Percentiles rank a stretch among this genome's conserved stretches.
These are phyloP conservation scores for Onygena corvina DNA, from an alignment of 2,329 filamentous ascomycete genomes.

Conservation along the genomic window DNA sequence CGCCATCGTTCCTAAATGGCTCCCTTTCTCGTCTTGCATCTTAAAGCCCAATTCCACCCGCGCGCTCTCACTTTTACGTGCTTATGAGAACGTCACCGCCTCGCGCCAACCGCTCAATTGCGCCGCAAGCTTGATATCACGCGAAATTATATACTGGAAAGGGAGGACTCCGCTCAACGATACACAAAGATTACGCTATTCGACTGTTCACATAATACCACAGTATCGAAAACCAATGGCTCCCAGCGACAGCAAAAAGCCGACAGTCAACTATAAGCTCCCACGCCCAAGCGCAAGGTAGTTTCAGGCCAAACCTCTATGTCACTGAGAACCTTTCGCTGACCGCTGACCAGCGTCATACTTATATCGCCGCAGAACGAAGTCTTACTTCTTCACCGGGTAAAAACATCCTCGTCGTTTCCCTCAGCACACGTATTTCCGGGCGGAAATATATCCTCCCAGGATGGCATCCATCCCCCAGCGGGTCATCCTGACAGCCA, in stretches of 20 bases:
- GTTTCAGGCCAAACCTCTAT: constrained; percentile 11
- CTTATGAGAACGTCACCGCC: not conserved
- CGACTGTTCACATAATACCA: constrained; percentile 13
- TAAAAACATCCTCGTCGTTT: constrained; percentile 70
- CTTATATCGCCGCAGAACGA: constrained; percentile 78
- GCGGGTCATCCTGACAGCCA: constrained; percentile 48
- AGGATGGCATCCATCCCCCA: constrained; percentile 55
- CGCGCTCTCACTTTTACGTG: not conserved
- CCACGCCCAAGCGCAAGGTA: constrained; percentile 56
- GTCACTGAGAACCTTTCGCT: not conserved
- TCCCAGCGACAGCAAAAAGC: constrained; percentile 8
- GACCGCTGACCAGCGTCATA: constrained; percentile 49
- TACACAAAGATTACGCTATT: constrained; percentile 7
- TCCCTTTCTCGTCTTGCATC: too few species aligned
- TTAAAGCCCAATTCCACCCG: too few species aligned
- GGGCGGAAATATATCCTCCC: constrained; percentile 64
- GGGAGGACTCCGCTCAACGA: not conserved
- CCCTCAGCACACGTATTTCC: constrained; percentile 92
- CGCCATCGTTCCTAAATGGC: not conserved
- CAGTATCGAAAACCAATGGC: constrained; percentile 16
- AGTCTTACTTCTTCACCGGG: constrained; percentile 75
- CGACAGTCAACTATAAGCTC: constrained; percentile 20
- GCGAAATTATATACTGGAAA: not conserved
- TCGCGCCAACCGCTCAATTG: not conserved
- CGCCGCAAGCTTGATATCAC: too few species aligned